A percentile compares a stretch with the other conserved stretches of the same genome.
These are phyloP conservation scores for Fusarium sublunatum DNA, from an alignment of 2,329 filamentous ascomycete genomes.

Conservation along the genomic window DNA sequence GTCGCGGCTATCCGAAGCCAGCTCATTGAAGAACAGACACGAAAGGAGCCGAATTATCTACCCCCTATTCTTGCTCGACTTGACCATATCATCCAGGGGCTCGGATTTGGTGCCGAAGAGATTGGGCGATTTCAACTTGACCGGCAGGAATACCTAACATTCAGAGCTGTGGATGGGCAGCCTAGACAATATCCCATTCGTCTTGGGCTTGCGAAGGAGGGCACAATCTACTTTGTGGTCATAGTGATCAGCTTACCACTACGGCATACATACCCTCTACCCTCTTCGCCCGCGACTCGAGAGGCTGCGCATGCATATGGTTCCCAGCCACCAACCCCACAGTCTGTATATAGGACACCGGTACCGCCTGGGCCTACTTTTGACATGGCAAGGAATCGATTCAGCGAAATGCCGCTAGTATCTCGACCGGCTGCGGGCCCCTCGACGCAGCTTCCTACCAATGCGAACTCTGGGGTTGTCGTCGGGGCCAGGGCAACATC, in stretches of 20 bases:
- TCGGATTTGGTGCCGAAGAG: slow-evolving; percentile 66
- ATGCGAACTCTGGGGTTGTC: slow-evolving; percentile 43
- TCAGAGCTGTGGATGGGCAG: slow-evolving; percentile 64
- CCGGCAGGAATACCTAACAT: slow-evolving; percentile 66
- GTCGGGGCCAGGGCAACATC: slow-evolving; percentile 23
- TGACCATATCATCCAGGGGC: slow-evolving; percentile 64
- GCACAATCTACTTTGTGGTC: slow-evolving; percentile 72
- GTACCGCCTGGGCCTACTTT: slow-evolving; percentile 61
- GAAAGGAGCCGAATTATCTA: slow-evolving; percentile 70
- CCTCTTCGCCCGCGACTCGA: slow-evolving; percentile 58
- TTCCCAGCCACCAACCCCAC: slow-evolving; percentile 48
- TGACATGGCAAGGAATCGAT: slow-evolving; percentile 57
- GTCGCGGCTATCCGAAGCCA: slow-evolving; percentile 61
- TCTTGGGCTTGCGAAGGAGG: slow-evolving; percentile 68
- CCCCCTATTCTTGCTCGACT: slow-evolving; percentile 71
- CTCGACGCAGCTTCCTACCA: slow-evolving; percentile 49
- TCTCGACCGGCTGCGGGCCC: slow-evolving; percentile 41
- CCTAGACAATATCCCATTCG: slow-evolving; percentile 62
- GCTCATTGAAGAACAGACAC: slow-evolving; percentile 67
- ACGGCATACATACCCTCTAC: slow-evolving; percentile 55
- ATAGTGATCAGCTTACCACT: slow-evolving; percentile 56
- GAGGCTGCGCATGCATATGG: slow-evolving; percentile 58
- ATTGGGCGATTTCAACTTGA: slow-evolving; percentile 64
- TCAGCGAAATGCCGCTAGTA: slow-evolving; percentile 49
- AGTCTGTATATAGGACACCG: slow-evolving; percentile 55